These are phyloP conservation scores for Aspergillus cristatus DNA, from an alignment of 495 filamentous ascomycete species.

Conservation along the genomic window DNA sequence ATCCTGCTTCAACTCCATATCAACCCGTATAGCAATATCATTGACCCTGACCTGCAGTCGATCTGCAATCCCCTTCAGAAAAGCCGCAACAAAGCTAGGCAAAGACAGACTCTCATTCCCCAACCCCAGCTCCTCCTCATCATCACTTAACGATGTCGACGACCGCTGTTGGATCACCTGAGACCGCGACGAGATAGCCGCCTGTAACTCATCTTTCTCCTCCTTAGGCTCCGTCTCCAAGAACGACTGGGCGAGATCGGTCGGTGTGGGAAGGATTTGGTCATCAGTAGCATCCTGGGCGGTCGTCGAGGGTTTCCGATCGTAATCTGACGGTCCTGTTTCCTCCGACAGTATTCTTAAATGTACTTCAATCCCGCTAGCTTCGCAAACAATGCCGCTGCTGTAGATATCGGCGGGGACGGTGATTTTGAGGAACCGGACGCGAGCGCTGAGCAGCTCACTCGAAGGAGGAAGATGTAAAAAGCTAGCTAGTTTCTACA, in stretches of 20 bases:
- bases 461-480: slow-evolving; percentile 62
- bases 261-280: slow-evolving; percentile 55
- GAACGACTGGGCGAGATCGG: slow-evolving; percentile 80
- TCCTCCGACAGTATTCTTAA: slow-evolving; percentile 34
- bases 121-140: slow-evolving; percentile 52
- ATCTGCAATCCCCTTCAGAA: slow-evolving; percentile 75
- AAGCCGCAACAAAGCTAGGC: slow-evolving; percentile 72
- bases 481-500: slow-evolving; percentile 63
- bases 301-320: slow-evolving; percentile 5
- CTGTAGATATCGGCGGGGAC: slow-evolving; percentile 75
- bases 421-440: slow-evolving; percentile 62
- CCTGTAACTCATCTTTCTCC: slow-evolving; percentile 67
- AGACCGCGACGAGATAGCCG: slow-evolving; percentile 61
- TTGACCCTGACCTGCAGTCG: slow-evolving; percentile 63
- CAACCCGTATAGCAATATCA: slow-evolving; percentile 56
- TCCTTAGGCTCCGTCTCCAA: slow-evolving; percentile 68
- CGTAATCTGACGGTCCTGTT: background rate
- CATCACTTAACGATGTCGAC: slow-evolving; percentile 43
- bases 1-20: slow-evolving; percentile 44
- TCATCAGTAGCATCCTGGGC: slow-evolving; percentile 12
- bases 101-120: slow-evolving; percentile 69
- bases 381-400: slow-evolving; percentile 67
- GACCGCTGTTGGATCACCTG: slow-evolving; percentile 30
- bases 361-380: slow-evolving; percentile 66
- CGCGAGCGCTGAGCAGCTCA: slow-evolving; percentile 58